These are phyloP conservation scores for Phlebopus sp. DNA, from an alignment of 1,284 basidiomycete species.

Conservation along the genomic window DNA sequence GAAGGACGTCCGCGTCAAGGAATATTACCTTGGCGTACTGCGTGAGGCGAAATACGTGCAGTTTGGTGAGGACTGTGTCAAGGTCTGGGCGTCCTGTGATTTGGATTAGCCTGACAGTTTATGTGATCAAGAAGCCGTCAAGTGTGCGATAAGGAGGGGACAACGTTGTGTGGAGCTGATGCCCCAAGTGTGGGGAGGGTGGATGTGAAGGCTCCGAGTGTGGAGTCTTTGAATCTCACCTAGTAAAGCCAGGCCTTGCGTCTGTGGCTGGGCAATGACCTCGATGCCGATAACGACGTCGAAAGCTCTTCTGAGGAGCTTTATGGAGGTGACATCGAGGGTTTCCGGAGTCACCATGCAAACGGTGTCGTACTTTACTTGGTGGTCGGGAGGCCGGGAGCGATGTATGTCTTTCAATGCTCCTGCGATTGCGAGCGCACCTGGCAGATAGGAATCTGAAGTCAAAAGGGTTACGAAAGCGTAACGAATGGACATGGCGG, in stretches of 20 bases:
- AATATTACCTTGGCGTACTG: slow-evolving; percentile 90
- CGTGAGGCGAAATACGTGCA: slow-evolving; percentile 90
- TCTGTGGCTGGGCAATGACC: slow-evolving; percentile 66
- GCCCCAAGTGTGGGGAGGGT: slow-evolving; percentile 6
- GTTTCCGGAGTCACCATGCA: slow-evolving; percentile 94
- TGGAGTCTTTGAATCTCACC: slow-evolving; percentile 50
- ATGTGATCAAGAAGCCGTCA: slow-evolving; percentile 6
- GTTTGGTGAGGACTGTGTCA: slow-evolving; percentile 88
- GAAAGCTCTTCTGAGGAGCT: slow-evolving; percentile 77
- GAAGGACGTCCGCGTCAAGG: slow-evolving; percentile 94
- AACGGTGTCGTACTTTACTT: slow-evolving; percentile 78
- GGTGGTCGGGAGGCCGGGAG: slow-evolving; percentile 47
- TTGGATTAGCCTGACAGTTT: slow-evolving; percentile 19
- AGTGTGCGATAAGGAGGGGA: slow-evolving; percentile 16
- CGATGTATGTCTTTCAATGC: slow-evolving; percentile 81
- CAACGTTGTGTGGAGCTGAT: slow-evolving; percentile 18
- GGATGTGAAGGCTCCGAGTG: slow-evolving; percentile 7
- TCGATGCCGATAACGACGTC: slow-evolving; percentile 91
- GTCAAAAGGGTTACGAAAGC: slow-evolving; percentile 91
- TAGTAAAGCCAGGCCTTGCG: slow-evolving; percentile 70
- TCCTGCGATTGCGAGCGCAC: slow-evolving; percentile 83
- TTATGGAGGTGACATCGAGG: slow-evolving; percentile 83
- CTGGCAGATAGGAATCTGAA: slow-evolving; percentile 88
- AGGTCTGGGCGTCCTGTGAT: slow-evolving; percentile 86
- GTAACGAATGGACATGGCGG: slow-evolving; percentile 58